Base-by-base conservation (phyloP, 1,284 basidiomycete genomes). In the Trametes pubescens region DNA sequence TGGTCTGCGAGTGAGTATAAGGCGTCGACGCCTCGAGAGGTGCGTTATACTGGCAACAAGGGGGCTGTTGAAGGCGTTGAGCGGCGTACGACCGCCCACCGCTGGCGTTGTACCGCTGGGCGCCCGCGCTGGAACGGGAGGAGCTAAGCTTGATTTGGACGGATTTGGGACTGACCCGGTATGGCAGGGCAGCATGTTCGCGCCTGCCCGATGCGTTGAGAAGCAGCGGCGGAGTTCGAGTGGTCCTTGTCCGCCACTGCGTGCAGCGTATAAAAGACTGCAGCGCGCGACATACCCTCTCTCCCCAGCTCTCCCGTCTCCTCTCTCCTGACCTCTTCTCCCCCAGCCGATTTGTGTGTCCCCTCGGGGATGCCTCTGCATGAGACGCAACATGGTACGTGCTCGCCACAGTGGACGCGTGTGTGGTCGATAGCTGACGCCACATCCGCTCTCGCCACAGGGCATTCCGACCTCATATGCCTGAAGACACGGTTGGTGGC, bases 191-290 rank as follows among this genome's bases (percentile, higher is more conserved):
- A 10, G 37, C 40, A 44, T 32, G 52, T 62, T 57, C 47, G 46
- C 52, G n/a, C 47, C 60, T 59, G 37, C 64, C 57, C 24, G 29
- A 62, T 57, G 35, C 64, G 57, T 55, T n/a, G 35, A 61, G 57
- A 65, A 62, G 64, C 60, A 21, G 22, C 22, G 46, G 57, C 61
- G 57, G 65, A 65, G 60, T 59, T 65, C 47, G 43, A 43, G 53
- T 24, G 37, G 48, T 57, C 40, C 48, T 56, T 46, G 57, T 48
- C 43, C 24, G 51, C 60, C 54, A 51, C 51, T 18, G 18, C 43
- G 46, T 32, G 46, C 16, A n/a, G 40, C 35, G 44, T 51, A 58
- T 54, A 57, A 58, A 49, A 49, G 51, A 2, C 55, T 29, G 18
- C 9, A 6, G 37, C 35, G n/a, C 51, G 35, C 44, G 51, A 58